Percentiles rank a stretch among this genome's conserved stretches.
Evolutionary conservation across 257 asterid genomes (phyloP).

Genomic region (Gynochthodes officinalis): DNA sequence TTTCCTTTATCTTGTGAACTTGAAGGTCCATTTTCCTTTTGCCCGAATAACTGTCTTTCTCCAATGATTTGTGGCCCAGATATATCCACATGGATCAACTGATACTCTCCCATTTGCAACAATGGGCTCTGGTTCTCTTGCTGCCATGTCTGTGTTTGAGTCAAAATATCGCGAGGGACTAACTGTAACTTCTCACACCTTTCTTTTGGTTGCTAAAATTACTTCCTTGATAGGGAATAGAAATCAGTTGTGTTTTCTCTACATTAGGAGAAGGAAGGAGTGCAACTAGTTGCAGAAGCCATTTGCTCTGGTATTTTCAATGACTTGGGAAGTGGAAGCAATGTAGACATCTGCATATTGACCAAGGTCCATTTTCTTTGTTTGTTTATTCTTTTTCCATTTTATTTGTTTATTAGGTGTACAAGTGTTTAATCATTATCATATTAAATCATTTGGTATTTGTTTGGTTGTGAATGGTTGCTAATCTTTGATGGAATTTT

Average conservation of each 20-base stretch:
- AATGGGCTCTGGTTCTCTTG: conserved; percentile 98
- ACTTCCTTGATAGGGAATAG: conserved; percentile 6
- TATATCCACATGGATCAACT: conserved; percentile 97
- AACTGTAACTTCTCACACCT: conserved; percentile 53
- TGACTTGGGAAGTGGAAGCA: conserved; percentile 98
- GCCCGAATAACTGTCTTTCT: neutral
- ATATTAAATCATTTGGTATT: too few relatives aligned
- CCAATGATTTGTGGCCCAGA: conserved; percentile 38
- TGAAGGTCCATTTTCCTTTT: neutral
- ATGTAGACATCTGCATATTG: conserved; percentile 82
- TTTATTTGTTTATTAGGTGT: too few relatives aligned
- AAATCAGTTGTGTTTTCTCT: conserved; percentile 11
- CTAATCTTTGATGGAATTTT: neutral
- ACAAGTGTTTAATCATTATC: too few relatives aligned
- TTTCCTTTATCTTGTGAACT: conserved; percentile 13
- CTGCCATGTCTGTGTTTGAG: conserved; percentile 94
- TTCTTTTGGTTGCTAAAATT: neutral
- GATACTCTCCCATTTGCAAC: conserved; percentile 96
- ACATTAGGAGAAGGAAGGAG: conserved; percentile 83
- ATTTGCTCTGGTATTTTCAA: conserved; percentile 89
- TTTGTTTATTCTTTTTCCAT: neutral
- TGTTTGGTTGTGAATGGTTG: conserved; percentile 2
- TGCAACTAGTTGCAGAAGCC: conserved; percentile 80
- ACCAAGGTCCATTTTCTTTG: conserved; percentile 57
- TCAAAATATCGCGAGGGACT: conserved; percentile 81